Conservation (phyloP, 768 basidiomycete genomes). For the Tulasnella sp. region DNA sequence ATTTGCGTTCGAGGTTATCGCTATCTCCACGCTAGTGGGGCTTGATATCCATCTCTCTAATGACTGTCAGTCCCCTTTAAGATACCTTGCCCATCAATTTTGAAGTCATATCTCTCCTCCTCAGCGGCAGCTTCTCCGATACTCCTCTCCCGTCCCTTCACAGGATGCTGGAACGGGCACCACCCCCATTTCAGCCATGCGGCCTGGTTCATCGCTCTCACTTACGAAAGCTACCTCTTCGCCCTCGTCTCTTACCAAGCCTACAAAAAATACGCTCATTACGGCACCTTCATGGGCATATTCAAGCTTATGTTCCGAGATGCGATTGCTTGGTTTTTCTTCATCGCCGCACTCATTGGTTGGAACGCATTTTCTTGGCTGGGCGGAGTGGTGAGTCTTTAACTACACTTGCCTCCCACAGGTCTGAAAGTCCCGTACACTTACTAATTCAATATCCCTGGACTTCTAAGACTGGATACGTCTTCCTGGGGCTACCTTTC, state of each 20-base stretch:
- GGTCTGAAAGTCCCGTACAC: not conserved
- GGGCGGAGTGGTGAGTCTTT: not conserved
- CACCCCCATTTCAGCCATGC: not conserved
- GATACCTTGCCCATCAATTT: not conserved
- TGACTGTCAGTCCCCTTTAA: not conserved
- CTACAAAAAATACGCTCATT: not conserved
- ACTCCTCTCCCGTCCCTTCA: slow-evolving; percentile 2
- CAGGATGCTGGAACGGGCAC: slow-evolving; percentile 11
- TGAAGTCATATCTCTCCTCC: not conserved
- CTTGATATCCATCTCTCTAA: not conserved
- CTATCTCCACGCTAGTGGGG: slow-evolving; percentile 3
- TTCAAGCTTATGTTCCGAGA: slow-evolving; percentile 13
- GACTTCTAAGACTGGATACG: not conserved
- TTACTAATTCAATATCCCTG: too few species aligned
- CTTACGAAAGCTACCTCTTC: slow-evolving; percentile 10
- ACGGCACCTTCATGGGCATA: slow-evolving; percentile 8
- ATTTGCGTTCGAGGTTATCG: slow-evolving; percentile 2
- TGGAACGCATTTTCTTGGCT: slow-evolving; percentile 10
- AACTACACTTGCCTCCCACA: not conserved
- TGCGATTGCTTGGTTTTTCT: slow-evolving; percentile 8
- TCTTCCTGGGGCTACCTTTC: slow-evolving; percentile 12
- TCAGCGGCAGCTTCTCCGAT: not conserved
- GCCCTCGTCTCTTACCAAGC: slow-evolving; percentile 9
- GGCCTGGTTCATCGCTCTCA: slow-evolving; percentile 10
- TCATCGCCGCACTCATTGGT: slow-evolving; percentile 4